phyloP scores from a whole-genome alignment of 225 moss, liverwort and hornwort genomes.

The Rhytidiadelphus loreus region DNA sequence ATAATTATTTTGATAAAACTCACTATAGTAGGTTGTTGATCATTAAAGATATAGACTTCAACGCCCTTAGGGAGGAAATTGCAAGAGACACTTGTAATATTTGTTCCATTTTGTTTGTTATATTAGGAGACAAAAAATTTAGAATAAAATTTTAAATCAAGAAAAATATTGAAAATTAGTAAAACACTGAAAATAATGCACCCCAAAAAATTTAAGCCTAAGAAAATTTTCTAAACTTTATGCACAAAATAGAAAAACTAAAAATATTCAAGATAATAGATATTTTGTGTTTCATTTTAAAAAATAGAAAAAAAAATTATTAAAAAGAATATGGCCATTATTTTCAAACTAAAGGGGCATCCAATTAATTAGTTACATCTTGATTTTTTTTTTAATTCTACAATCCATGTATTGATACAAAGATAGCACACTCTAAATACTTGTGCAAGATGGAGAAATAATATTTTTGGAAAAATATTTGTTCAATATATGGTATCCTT shows the following conservation, averaged over 20 bases:
- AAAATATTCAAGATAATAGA: not conserved
- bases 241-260: not conserved
- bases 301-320: not conserved
- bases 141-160: not conserved
- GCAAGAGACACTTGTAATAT: not conserved
- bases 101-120: not conserved
- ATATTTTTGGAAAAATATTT: not conserved
- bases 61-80: fast-evolving
- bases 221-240: not conserved
- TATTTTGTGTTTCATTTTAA: not conserved
- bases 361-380: not conserved
- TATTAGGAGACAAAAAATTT: fast-evolving
- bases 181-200: not conserved
- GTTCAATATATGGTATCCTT: not conserved
- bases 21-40: fast-evolving
- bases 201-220: fast-evolving
- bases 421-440: not conserved
- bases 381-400: no score
- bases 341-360: not conserved
- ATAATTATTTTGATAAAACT: not conserved
- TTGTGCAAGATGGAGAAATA: not conserved
- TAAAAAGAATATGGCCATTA: fast-evolving
- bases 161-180: fast-evolving
- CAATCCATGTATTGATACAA: not conserved
- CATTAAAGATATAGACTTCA: not conserved